These are phyloP conservation scores for Lachnum nothofagi DNA, from an alignment of 2,329 filamentous ascomycete species.

Conservation along the genomic window DNA sequence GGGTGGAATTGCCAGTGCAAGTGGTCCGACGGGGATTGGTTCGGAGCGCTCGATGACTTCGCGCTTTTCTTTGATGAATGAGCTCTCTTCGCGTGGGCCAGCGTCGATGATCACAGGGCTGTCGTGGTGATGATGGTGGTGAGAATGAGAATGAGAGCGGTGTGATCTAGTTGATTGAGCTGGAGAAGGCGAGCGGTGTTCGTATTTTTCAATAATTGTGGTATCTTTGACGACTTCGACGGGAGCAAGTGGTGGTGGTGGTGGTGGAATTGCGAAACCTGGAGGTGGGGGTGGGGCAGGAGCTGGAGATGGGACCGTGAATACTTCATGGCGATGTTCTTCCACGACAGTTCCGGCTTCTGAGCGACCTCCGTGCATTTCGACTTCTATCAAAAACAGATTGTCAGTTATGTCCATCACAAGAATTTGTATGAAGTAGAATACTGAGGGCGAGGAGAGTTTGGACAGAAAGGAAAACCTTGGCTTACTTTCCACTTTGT, in stretches of 20 bases:
- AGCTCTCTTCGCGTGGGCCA: slow-evolving; percentile 26
- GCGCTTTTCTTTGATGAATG: slow-evolving; percentile 20
- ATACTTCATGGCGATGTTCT: slow-evolving; percentile 44
- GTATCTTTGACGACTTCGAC: slow-evolving; percentile 43
- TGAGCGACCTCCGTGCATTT: slow-evolving; percentile 41
- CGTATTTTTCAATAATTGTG: slow-evolving; percentile 35
- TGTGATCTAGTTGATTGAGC: slow-evolving; percentile 10
- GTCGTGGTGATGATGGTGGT: slow-evolving; percentile 32
- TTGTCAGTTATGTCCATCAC: slow-evolving; percentile 22
- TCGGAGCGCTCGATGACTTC: slow-evolving; percentile 28
- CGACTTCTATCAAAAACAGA: slow-evolving; percentile 21
- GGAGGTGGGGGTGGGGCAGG: slow-evolving; percentile 24
- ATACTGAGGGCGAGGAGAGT: slow-evolving; percentile 12
- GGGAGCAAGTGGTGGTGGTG: slow-evolving; percentile 17
- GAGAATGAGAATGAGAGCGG: slow-evolving; percentile 7
- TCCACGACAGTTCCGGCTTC: slow-evolving; percentile 44
- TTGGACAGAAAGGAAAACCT: slow-evolving; percentile 1
- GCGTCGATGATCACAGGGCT: slow-evolving; percentile 41
- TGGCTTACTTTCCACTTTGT: slow-evolving; percentile 51
- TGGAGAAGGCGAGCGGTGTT: slow-evolving; percentile 18
- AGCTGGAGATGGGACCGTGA: slow-evolving; percentile 28
- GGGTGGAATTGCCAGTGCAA: slow-evolving; percentile 39
- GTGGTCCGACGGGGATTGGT: slow-evolving; percentile 34
- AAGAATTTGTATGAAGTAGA: slow-evolving; percentile 7
- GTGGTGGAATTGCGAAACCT: slow-evolving; percentile 13